Conservation (phyloP, 2,329 filamentous ascomycete genomes). For the Tolypocladium capitatum region DNA sequence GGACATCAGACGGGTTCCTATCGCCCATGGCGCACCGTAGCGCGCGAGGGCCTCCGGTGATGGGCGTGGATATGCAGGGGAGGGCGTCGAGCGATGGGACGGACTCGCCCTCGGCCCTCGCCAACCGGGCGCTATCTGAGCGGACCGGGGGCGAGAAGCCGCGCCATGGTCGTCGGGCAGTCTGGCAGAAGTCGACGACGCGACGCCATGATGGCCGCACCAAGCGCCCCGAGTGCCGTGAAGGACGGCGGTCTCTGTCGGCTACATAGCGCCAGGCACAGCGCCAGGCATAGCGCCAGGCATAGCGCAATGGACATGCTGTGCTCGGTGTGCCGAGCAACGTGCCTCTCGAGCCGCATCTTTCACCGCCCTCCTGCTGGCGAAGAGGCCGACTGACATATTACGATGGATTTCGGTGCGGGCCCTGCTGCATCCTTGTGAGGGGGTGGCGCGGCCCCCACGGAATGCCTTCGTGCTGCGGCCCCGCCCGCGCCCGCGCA, state of each 20-base stretch:
- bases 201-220: neutral
- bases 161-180: neutral
- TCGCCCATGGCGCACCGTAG: neutral
- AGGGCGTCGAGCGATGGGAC: neutral
- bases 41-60: neutral
- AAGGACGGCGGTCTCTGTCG: neutral
- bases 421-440: neutral
- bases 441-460: conserved; percentile 1
- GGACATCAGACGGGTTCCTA: neutral
- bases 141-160: neutral
- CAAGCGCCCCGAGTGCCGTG: neutral
- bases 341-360: neutral
- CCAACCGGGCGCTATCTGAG: neutral
- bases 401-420: too few species aligned
- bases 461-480: neutral
- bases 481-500: neutral
- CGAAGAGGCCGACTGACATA: neutral
- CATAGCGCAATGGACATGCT: neutral
- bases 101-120: neutral
- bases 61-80: neutral
- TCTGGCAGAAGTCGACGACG: neutral
- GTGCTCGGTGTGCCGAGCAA: neutral
- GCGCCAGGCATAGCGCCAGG: too few species aligned
- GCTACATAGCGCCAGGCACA: too few species aligned
- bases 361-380: neutral